Percentiles rank a stretch among this genome's conserved stretches.
Conservation (phyloP, 495 filamentous ascomycete species). For the Penicillium soppii region DNA sequence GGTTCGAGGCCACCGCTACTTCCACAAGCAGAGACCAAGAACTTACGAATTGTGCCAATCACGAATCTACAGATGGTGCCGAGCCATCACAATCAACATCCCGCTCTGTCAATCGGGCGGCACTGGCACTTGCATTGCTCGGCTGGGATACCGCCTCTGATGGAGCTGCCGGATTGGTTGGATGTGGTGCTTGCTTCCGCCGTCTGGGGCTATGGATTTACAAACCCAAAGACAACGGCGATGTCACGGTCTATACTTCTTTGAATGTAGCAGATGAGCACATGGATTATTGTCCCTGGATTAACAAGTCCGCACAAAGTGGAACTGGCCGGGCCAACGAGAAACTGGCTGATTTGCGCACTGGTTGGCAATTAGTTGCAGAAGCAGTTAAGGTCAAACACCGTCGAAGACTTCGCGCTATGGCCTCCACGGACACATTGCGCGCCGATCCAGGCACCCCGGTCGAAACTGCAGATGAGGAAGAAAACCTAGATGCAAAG, state of each 20-base stretch:
- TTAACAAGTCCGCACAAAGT: slow-evolving; percentile 60
- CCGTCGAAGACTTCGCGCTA: slow-evolving; percentile 34
- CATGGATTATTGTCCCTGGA: slow-evolving; percentile 81
- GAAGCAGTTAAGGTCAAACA: slow-evolving; percentile 42
- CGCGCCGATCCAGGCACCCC: slow-evolving; percentile 24
- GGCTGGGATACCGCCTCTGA: slow-evolving; percentile 80
- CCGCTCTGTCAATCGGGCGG: slow-evolving; percentile 55
- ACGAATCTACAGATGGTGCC: slow-evolving; percentile 10
- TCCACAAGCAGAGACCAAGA: slow-evolving; percentile 5
- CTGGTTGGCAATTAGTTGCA: slow-evolving; percentile 47
- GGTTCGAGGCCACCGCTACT: slow-evolving; percentile 22
- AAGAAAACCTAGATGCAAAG: slow-evolving; percentile 32
- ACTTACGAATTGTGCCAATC: neutral
- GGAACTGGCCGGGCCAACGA: slow-evolving; percentile 36
- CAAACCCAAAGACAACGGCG: slow-evolving; percentile 56
- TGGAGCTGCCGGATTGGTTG: slow-evolving; percentile 64
- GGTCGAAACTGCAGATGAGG: slow-evolving; percentile 20
- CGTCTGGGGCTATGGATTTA: slow-evolving; percentile 95
- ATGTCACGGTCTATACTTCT: slow-evolving; percentile 55
- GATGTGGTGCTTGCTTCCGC: slow-evolving; percentile 82
- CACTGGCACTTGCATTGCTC: slow-evolving; percentile 74
- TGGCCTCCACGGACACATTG: slow-evolving; percentile 20
- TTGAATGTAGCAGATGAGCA: slow-evolving; percentile 70
- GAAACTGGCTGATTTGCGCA: slow-evolving; percentile 31
- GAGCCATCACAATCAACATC: neutral